Base-by-base conservation (phyloP, 129 eudicot genomes). In the Escallonia rubra region DNA sequence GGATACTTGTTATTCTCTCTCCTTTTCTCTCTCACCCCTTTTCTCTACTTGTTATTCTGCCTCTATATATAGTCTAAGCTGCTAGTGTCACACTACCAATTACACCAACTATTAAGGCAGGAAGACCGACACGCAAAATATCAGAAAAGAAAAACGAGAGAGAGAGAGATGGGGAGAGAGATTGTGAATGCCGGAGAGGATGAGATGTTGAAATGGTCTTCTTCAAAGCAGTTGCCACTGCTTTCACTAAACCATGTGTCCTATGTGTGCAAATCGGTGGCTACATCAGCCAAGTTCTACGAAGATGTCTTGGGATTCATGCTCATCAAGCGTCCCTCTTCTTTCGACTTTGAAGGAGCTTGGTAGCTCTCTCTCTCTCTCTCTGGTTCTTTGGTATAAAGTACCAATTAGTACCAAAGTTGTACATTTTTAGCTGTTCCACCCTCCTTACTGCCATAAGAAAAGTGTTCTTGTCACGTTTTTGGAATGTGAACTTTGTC, bases 281-380 rank as follows among this genome's bases (percentile, higher is more conserved):
- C 55, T 41, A 71, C 67, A 74, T 88, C 91, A 0, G 87, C 75
- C 5, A 60, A 81, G 43, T 88, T 88, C 51, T 88, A 88, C 65
- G 71, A 79, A 59, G 79, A 82, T 41, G 86, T 85, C 8, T 74
- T 88, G 41, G 96, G 91, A 3, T 88, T 85, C n/a, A 79, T 74
- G 38, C 84, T 77, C 57, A 68, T 88, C 61, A 57, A 80, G 58
- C 83, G 96, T 55, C 96, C 96, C 15, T 81, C 87, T 57, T 88
- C 96, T 43, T 88, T 88, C 56, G 76, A 88, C 43, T 88, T 88
- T 60, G 76, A 85, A 79, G 96, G 96, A 40, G 96, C 91, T 65
- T 88, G 96, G 96, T 85, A 76, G 0, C 13, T 61, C 12, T 51
- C 10, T 7, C 3, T 8, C 11, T 51, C 34, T 23, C 34, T 23